phyloP scores from a whole-genome alignment of 345 rosid genomes.

The Boechera retrofracta region DNA sequence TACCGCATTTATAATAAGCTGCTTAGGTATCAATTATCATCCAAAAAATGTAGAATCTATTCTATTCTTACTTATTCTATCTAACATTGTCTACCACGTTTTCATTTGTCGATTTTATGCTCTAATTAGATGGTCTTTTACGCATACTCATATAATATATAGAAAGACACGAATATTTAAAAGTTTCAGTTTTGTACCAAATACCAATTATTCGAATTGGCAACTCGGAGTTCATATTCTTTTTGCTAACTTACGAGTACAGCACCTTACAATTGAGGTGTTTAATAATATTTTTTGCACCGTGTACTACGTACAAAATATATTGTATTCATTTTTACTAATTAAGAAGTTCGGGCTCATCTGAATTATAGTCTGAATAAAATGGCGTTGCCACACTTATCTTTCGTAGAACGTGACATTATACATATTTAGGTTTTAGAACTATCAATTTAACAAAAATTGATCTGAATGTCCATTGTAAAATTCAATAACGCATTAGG shows the following conservation, averaged over 20 bases:
- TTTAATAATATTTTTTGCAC: neutral
- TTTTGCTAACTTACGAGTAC: conserved; percentile 36
- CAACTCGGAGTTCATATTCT: conserved; percentile 41
- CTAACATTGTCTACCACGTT: conserved; percentile 24
- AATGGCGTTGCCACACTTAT: no score
- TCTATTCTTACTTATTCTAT: neutral
- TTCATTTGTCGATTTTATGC: conserved; percentile 13
- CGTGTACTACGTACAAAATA: neutral
- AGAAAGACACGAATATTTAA: conserved; percentile 30
- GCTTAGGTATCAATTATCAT: conserved; percentile 25
- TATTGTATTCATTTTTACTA: neutral
- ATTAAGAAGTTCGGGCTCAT: neutral
- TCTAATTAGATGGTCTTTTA: conserved; percentile 23
- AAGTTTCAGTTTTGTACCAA: conserved; percentile 34
- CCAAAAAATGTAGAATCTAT: neutral
- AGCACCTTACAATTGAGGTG: conserved; percentile 6
- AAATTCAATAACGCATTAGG: neutral
- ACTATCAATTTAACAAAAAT: neutral
- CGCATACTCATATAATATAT: neutral
- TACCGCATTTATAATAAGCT: neutral
- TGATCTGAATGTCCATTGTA: neutral
- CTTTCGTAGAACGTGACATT: no score
- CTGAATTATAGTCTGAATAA: no score
- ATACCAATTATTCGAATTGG: conserved; percentile 41
- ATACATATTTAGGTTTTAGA: no score